A percentile compares a stretch with the other conserved stretches of the same genome.
Evolutionary conservation across 2,329 filamentous ascomycete species (phyloP).

Genomic region (Pseudogymnoascus sp.): DNA sequence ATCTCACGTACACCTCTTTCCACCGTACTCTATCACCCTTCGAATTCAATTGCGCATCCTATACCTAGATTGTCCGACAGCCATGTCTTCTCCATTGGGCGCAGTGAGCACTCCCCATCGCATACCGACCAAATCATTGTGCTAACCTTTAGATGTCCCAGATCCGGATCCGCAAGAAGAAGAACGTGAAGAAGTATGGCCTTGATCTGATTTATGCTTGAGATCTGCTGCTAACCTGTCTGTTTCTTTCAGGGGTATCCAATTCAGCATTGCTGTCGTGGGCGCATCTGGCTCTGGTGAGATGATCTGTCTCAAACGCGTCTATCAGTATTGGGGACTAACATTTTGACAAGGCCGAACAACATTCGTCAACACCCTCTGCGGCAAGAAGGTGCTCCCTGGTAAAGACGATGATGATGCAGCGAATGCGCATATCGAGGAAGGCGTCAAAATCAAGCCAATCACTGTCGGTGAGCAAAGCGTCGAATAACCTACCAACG

Average conservation of each 20-base stretch:
- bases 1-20: slow-evolving; percentile 16
- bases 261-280: slow-evolving; percentile 99
- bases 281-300: slow-evolving; percentile 96
- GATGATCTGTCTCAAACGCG: slow-evolving; percentile 27
- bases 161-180: slow-evolving; percentile 99
- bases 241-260: slow-evolving; percentile 56
- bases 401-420: slow-evolving; percentile 93
- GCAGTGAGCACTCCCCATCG: slow-evolving; percentile 37
- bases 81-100: slow-evolving; percentile 46
- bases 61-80: slow-evolving; percentile 19
- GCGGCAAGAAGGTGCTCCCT: slow-evolving; percentile 82
- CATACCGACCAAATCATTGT: slow-evolving; percentile 20
- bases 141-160: slow-evolving; percentile 32
- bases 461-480: slow-evolving; percentile 78
- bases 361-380: slow-evolving; percentile 99
- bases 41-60: slow-evolving; percentile 6
- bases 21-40: not conserved
- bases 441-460: slow-evolving; percentile 97
- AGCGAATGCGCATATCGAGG: slow-evolving; percentile 80
- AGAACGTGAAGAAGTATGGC: slow-evolving; percentile 71
- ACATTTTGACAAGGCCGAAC: slow-evolving; percentile 63
- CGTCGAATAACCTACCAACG: slow-evolving; percentile 1
- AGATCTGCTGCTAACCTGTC: slow-evolving; percentile 51
- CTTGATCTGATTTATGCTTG: not conserved
- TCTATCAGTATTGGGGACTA: slow-evolving; percentile 12